Evolutionary conservation across 2,329 filamentous ascomycete genomes (phyloP), one percentile per base, ranked within the genome.

Genomic region (Pseudomassariella vexata): DNA sequence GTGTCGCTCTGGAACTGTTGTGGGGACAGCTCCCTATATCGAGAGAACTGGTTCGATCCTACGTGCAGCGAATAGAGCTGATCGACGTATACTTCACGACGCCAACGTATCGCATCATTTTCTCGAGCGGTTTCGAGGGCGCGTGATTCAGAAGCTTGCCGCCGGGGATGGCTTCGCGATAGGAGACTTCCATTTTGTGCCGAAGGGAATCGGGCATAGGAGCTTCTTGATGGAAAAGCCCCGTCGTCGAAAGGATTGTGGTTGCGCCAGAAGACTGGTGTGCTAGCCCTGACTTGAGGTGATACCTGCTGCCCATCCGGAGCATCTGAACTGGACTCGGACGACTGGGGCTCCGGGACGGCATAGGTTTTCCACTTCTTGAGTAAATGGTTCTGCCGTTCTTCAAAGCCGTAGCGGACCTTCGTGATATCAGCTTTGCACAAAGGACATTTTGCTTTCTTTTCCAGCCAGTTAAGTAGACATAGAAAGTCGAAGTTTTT

Each of bases 401-500:
- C 63, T 12, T 58, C 56, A 46, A 78, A 75, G 40, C 78, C 71
- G 54, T 89, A 83, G 42, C 78, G 72, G 28, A 94, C 77, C 15
- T 72, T 66, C 5, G 53, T 47, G 21, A 79, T 65, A 24, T 49
- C 42, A 5, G 65, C 50, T 40, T 79, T 80, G 74, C 89, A 96
- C 32, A 95, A 66, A 12, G 90, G 89, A 50, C 89, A 95, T 28
- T 67, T 73, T 1, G 79, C 67, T 8, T 75, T 73, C 41, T 83
- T 68, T 45, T 87, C 72, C 5, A 94, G 65, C 89, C 90, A 95
- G 58, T 73, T 88, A 15, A 81, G 61, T 5, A 95, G 72, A 56
- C 89, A 96, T 9, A 86, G 56, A 51, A 88, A 94, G 64, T 95
- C 88, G 54, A 94, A 95, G 45, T 79, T 77, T 36, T 67, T 62